Evolutionary conservation across 805 yeast genomes (phyloP).

Genomic region (Ogataea pignaliae): DNA sequence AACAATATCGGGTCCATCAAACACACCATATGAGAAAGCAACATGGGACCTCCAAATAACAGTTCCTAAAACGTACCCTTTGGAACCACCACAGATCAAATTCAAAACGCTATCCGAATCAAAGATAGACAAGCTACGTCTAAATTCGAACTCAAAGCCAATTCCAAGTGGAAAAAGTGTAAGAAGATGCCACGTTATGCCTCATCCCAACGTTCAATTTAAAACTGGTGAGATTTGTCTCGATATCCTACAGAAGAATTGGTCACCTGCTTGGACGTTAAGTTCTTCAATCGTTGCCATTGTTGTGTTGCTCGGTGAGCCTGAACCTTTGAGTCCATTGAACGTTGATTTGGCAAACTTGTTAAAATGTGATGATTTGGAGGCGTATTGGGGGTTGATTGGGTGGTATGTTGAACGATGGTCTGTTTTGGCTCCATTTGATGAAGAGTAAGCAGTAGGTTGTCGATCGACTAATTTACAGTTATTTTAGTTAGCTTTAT

Average conservation of each 20-base stretch:
- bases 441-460: constrained; percentile 5
- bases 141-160: too few relatives aligned
- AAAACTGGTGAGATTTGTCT: constrained; percentile 67
- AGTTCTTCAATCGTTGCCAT: constrained; percentile 53
- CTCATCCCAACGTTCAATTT: constrained; percentile 48
- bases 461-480: neutral
- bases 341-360: constrained; percentile 67
- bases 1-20: constrained; percentile 45
- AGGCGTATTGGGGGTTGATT: constrained; percentile 40
- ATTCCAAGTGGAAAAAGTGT: neutral
- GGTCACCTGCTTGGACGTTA: constrained; percentile 77
- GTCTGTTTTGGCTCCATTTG: constrained; percentile 12
- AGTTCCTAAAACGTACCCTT: constrained; percentile 50
- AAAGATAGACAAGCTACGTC: constrained; percentile 5
- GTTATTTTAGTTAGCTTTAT: neutral
- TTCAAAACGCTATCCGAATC: constrained; percentile 30
- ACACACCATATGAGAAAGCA: constrained; percentile 49
- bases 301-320: constrained; percentile 51
- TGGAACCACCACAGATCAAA: constrained; percentile 50
- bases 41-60: constrained; percentile 45
- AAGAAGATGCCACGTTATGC: constrained; percentile 26
- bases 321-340: constrained; percentile 69
- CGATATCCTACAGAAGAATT: constrained; percentile 52
- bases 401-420: constrained; percentile 31
- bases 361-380: constrained; percentile 41